phyloP scores from a whole-genome alignment of 805 yeast species.

The Cyberlindnera galapagoensis region DNA sequence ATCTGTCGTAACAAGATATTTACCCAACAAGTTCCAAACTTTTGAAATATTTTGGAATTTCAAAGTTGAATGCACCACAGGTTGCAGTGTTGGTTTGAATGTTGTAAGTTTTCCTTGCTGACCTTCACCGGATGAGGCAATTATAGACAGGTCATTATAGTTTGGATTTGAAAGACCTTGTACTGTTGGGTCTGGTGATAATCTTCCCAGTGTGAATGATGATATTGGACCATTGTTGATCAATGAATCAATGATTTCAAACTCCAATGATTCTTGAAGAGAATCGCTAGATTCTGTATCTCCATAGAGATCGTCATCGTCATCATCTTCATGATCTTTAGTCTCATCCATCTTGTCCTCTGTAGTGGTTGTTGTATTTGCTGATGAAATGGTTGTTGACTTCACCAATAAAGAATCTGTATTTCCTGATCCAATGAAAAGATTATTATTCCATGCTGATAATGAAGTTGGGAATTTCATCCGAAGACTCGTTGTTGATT shows the following conservation, averaged over 20 bases:
- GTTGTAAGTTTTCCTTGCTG: conserved; percentile 49
- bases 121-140: conserved; percentile 64
- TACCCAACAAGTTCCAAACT: conserved; percentile 66
- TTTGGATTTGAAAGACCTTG: conserved; percentile 69
- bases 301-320: conserved; percentile 36
- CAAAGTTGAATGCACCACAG: conserved; percentile 58
- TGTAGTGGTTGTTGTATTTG: not conserved
- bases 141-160: conserved; percentile 55
- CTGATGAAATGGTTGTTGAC: conserved; percentile 4
- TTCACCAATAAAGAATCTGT: conserved; percentile 48
- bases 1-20: conserved; percentile 68
- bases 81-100: conserved; percentile 63
- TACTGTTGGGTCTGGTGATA: conserved; percentile 44
- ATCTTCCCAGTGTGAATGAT: conserved; percentile 57
- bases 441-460: conserved; percentile 35
- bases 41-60: conserved; percentile 66
- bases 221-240: conserved; percentile 69
- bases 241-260: conserved; percentile 46
- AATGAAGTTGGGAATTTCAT: conserved; percentile 24
- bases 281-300: conserved; percentile 23
- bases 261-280: conserved; percentile 26
- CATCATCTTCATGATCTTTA: conserved; percentile 38
- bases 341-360: not conserved
- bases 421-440: conserved; percentile 57
- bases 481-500: not conserved